Evolutionary conservation across 495 filamentous ascomycete species (phyloP), one percentile per base, ranked within the genome.

Genomic region (Daldinia vernicosa): DNA sequence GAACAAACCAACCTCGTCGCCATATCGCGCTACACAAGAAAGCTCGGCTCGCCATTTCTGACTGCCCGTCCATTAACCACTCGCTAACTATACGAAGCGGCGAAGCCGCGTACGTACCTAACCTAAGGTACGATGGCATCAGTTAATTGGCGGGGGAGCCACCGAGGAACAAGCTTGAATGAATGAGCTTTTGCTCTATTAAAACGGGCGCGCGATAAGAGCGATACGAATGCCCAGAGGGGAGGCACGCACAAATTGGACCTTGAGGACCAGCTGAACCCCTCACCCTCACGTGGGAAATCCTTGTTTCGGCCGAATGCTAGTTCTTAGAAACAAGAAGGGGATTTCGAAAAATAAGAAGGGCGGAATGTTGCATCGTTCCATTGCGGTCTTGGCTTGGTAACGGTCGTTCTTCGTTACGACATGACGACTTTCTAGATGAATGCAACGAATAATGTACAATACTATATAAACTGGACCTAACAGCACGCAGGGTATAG

Each of bases 211-310:
- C 43, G 43, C 43, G 43, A 47, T 47, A 47, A 28, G 26, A 52
- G 50, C 11, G 50, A 52, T 52, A 28, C 50, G 50, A 52, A 52
- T 28, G n/a, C 50, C 50, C 12, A 30, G 50, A 52, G 50, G 50
- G 24, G 50, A 22, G 32, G 32, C 54, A 59, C 52, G 58, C 63
- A 67, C 39, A 60, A 57, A 70, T 66, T 65, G 26, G 28, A 57
- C 55, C 68, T 58, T 37, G 52, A 60, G 57, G 55, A 22, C 51
- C 58, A 54, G 63, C 37, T 59, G 26, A 32, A 30, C 63, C 59
- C 69, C 64, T 72, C 69, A 60, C 59, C 69, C 64, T 72, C 69
- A 60, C 60, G 55, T 72, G 59, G 64, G 39, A 64, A 33, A 47
- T 47, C 59, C 60, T 60, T 54, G 45, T 72, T 67, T 72, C 70